Percentiles rank a stretch among this genome's conserved stretches.
Evolutionary conservation across 495 filamentous ascomycete species (phyloP).

Genomic region (Aspergillus funiculosus): DNA sequence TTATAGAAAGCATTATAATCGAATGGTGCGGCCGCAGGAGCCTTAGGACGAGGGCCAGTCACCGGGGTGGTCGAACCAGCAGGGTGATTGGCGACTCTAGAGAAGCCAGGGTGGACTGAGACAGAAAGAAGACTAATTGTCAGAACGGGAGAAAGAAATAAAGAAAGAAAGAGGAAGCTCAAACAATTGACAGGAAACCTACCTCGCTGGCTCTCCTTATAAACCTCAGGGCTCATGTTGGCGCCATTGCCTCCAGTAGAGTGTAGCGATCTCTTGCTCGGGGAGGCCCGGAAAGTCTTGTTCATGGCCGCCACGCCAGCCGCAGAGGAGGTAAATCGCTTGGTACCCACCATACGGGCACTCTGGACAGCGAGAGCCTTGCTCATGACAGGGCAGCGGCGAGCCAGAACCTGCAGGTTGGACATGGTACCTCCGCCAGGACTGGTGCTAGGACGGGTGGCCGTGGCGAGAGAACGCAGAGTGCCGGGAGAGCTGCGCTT

Average conservation of each 20-base stretch:
- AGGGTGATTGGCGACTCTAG: slow-evolving; percentile 6
- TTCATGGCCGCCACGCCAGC: slow-evolving; percentile 31
- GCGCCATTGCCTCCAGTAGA: slow-evolving; percentile 70
- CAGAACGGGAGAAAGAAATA: neutral
- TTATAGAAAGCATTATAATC: slow-evolving; percentile 89
- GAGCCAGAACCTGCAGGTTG: slow-evolving; percentile 89
- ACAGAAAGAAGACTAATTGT: slow-evolving; percentile 14
- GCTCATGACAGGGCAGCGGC: slow-evolving; percentile 97
- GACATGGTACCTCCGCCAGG: slow-evolving; percentile 89
- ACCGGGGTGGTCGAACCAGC: slow-evolving; percentile 9
- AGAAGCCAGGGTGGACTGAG: slow-evolving; percentile 23
- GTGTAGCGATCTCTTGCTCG: slow-evolving; percentile 68
- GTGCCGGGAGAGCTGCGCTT: slow-evolving; percentile 87
- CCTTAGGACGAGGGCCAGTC: slow-evolving; percentile 34
- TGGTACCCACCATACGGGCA: slow-evolving; percentile 47
- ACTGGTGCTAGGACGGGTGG: slow-evolving; percentile 60
- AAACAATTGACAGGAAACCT: slow-evolving; percentile 25
- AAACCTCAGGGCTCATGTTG: slow-evolving; percentile 58
- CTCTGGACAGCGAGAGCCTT: slow-evolving; percentile 91
- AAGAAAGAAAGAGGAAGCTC: neutral
- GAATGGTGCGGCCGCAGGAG: slow-evolving; percentile 55
- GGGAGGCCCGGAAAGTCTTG: slow-evolving; percentile 30
- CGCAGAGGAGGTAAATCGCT: slow-evolving; percentile 41
- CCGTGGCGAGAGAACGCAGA: slow-evolving; percentile 82
- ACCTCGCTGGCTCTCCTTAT: slow-evolving; percentile 55